Conservation (phyloP, 2,329 filamentous ascomycete genomes). For the Cordyceps cicadae region DNA sequence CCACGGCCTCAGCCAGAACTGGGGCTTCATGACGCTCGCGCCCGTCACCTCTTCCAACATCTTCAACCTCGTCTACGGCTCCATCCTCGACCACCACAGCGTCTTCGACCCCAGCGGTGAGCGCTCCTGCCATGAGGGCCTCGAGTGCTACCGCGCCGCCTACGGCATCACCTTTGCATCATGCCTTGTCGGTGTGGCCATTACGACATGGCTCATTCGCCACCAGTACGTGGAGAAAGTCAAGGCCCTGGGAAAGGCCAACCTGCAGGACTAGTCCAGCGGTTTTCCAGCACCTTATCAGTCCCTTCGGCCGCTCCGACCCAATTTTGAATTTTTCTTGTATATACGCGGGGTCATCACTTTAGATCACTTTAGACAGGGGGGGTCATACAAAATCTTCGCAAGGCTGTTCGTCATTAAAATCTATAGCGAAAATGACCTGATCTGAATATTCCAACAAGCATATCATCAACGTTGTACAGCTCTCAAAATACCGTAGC, state of each 20-base stretch:
- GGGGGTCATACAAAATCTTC: not conserved
- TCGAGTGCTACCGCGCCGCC: constrained; percentile 71
- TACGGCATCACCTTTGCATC: constrained; percentile 72
- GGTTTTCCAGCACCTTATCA: not conserved
- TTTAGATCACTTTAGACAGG: too few species aligned
- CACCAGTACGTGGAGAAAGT: constrained; percentile 40
- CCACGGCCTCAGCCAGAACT: constrained; percentile 83
- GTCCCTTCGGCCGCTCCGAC: not conserved
- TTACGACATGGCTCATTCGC: constrained; percentile 64
- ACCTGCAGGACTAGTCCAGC: constrained; percentile 27
- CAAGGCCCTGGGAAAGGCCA: constrained; percentile 29
- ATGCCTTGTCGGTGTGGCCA: constrained; percentile 58
- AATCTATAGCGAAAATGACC: not conserved
- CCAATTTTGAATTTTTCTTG: not conserved
- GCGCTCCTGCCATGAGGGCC: constrained; percentile 65
- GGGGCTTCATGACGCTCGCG: constrained; percentile 88
- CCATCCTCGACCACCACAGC: constrained; percentile 74
- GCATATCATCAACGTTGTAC: not conserved
- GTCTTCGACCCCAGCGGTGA: constrained; percentile 59
- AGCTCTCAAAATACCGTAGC: not conserved
- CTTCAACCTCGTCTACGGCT: constrained; percentile 87
- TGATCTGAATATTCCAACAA: not conserved
- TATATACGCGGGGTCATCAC: not conserved
- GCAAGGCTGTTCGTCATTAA: not conserved
- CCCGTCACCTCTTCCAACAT: constrained; percentile 83